phyloP scores from a whole-genome alignment of 75 land plant genomes.

The Gnetum montanum region DNA sequence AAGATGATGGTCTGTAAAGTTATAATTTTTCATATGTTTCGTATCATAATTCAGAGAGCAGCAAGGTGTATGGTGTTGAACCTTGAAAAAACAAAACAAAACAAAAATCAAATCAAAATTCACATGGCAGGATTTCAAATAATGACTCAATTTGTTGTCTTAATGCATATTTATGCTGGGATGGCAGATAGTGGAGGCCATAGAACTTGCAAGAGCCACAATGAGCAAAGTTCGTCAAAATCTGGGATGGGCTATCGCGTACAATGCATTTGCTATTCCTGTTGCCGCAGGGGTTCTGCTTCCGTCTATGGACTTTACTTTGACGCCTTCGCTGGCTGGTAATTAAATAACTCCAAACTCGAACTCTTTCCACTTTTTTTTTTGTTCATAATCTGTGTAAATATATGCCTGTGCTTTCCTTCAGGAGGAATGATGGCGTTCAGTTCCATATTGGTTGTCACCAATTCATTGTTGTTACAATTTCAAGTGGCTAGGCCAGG shows the following conservation, averaged over 20 bases:
- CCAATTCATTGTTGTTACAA: conserved; percentile 77
- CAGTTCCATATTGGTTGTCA: conserved; percentile 89
- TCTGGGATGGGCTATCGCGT: conserved; percentile 87
- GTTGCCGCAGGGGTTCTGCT: conserved; percentile 92
- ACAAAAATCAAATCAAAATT: too few species aligned
- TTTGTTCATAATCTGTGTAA: neutral
- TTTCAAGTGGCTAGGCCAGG: too few species aligned
- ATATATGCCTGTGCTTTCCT: neutral
- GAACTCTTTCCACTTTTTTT: neutral
- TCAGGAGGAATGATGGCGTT: conserved; percentile 95
- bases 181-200: conserved; percentile 74
- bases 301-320: conserved; percentile 74
- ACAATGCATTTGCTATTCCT: conserved; percentile 77
- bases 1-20: too few species aligned
- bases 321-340: conserved; percentile 94
- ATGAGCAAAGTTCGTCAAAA: conserved; percentile 88
- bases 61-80: too few species aligned
- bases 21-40: too few species aligned
- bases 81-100: too few species aligned
- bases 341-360: neutral
- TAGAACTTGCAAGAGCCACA: conserved; percentile 75
- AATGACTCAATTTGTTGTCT: too few species aligned
- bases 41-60: too few species aligned
- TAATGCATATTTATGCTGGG: too few species aligned
- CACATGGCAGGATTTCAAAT: too few species aligned